Evolutionary conservation across 768 basidiomycete genomes (phyloP).

Genomic region (Suillus plorans): DNA sequence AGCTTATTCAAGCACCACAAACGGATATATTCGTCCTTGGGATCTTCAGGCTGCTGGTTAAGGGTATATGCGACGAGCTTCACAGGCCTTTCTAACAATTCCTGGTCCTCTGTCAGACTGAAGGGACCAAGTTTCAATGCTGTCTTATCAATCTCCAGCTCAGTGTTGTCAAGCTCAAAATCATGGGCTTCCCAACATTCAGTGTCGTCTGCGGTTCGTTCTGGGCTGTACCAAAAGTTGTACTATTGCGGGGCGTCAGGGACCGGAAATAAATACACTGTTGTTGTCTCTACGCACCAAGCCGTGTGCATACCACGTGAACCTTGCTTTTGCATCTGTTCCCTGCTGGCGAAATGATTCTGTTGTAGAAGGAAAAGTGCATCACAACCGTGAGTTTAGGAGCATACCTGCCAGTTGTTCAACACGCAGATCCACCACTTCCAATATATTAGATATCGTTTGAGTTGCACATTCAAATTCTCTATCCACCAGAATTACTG

Average conservation of each 20-base stretch:
- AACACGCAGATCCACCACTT: neutral
- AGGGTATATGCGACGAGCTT: neutral
- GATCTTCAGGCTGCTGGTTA: neutral
- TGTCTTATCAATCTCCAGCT: neutral
- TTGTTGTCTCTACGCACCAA: neutral
- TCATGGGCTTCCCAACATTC: neutral
- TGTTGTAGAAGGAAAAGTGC: neutral
- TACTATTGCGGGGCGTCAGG: neutral
- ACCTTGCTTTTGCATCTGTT: neutral
- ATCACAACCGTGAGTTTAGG: too few species aligned
- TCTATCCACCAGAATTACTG: slow-evolving; percentile 23
- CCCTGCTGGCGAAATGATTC: neutral
- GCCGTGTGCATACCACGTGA: slow-evolving; percentile 1
- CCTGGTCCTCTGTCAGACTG: neutral
- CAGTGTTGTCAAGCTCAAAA: neutral
- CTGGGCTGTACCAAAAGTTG: slow-evolving; percentile 1
- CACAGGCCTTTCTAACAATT: neutral
- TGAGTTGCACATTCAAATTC: slow-evolving; percentile 16
- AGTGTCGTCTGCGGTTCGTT: neutral
- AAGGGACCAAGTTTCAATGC: neutral
- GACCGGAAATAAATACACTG: neutral
- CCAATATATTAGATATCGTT: neutral
- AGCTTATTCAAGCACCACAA: neutral
- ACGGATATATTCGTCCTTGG: neutral
- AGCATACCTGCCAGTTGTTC: neutral